Conservation (phyloP, 345 rosid genomes). For the Eucalyptus camaldulensis region DNA sequence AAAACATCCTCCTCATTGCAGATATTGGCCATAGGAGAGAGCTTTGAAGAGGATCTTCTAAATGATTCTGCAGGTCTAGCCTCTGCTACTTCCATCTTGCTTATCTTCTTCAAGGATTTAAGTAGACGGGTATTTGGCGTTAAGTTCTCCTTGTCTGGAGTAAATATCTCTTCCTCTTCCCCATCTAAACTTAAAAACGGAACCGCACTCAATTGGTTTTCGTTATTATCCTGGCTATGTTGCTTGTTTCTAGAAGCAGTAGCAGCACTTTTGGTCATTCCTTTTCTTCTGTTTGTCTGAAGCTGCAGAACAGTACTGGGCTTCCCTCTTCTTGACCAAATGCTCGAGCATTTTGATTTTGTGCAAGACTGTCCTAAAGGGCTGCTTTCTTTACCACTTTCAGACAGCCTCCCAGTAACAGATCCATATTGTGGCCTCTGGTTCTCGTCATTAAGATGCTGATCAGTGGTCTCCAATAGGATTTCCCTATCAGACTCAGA, state of each 20-base stretch:
- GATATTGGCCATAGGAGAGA: slow-evolving; percentile 7
- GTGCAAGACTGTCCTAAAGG: slow-evolving; percentile 10
- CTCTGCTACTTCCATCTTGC: slow-evolving; percentile 23
- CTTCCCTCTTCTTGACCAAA: slow-evolving; percentile 85
- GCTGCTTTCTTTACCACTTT: slow-evolving; percentile 17
- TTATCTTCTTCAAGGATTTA: slow-evolving; percentile 30
- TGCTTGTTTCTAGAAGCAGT: slow-evolving; percentile 9
- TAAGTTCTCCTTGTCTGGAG: slow-evolving; percentile 80
- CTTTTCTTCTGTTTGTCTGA: slow-evolving; percentile 34
- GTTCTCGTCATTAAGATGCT: slow-evolving; percentile 10
- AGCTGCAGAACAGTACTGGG: slow-evolving; percentile 39
- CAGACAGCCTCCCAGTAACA: slow-evolving; percentile 7
- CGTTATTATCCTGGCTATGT: slow-evolving; percentile 6
- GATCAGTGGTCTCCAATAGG: background rate
- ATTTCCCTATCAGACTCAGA: background rate
- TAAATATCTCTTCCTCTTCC: slow-evolving; percentile 44
- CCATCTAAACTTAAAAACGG: slow-evolving; percentile 9
- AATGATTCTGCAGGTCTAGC: slow-evolving; percentile 3
- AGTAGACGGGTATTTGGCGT: slow-evolving; percentile 42
- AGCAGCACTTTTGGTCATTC: slow-evolving; percentile 11
- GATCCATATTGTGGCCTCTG: slow-evolving; percentile 15
- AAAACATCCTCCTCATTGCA: slow-evolving; percentile 13
- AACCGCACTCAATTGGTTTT: background rate
- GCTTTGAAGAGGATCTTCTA: slow-evolving; percentile 17
- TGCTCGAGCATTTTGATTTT: slow-evolving; percentile 15